Conservation (phyloP, 441 rosid species). For the Francoa sonchifolia region DNA sequence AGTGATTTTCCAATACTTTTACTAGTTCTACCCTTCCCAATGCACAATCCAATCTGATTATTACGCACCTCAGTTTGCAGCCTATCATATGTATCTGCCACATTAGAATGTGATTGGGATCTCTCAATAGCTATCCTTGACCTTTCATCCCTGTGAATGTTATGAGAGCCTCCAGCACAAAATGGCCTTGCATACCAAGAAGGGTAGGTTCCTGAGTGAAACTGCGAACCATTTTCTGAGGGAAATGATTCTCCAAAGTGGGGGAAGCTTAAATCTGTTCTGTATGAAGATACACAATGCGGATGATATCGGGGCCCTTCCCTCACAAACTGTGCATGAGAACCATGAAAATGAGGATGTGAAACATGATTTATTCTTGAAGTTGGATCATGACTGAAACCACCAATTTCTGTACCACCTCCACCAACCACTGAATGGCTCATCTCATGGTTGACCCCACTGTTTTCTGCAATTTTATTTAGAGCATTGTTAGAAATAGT, state of each 20-base stretch:
- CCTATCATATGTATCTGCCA: slow-evolving; percentile 12
- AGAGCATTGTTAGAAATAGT: slow-evolving; percentile 1
- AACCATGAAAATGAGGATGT: slow-evolving; percentile 9
- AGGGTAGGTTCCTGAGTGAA: slow-evolving; percentile 11
- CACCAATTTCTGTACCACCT: slow-evolving; percentile 10
- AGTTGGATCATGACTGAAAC: slow-evolving; percentile 10
- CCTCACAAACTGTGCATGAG: slow-evolving; percentile 7
- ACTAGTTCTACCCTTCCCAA: background rate
- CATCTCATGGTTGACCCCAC: slow-evolving; percentile 12
- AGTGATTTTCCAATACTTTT: background rate
- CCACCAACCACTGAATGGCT: slow-evolving; percentile 13
- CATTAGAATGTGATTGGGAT: slow-evolving; percentile 11
- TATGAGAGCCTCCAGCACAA: slow-evolving; percentile 16
- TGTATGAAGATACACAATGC: slow-evolving; percentile 12
- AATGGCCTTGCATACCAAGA: slow-evolving; percentile 17
- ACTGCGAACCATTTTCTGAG: slow-evolving; percentile 8
- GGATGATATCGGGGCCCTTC: slow-evolving; percentile 7
- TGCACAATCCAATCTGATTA: background rate
- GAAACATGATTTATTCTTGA: slow-evolving; percentile 17
- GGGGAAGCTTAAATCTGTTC: slow-evolving; percentile 5
- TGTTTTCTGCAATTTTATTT: slow-evolving; percentile 13
- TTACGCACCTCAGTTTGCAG: slow-evolving; percentile 16
- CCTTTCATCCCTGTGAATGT: slow-evolving; percentile 16
- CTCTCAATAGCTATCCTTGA: slow-evolving; percentile 16
- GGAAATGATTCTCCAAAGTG: slow-evolving; percentile 9